Conservation (phyloP, 371 early-diverging fungal species). For the Apophysomyces variabilis region DNA sequence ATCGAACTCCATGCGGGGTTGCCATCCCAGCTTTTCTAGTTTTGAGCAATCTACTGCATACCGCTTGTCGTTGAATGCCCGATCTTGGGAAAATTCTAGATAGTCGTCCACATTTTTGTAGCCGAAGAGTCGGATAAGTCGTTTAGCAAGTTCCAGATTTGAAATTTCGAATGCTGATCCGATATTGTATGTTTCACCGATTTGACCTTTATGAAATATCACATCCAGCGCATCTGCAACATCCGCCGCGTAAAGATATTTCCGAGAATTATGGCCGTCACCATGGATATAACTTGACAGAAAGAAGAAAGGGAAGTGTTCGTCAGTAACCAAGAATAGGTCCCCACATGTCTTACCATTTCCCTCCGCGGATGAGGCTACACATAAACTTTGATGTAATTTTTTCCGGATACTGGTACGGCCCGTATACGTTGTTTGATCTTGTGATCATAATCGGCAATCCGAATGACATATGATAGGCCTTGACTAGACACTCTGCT, state of each 20-base stretch:
- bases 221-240: slow-evolving; percentile 76
- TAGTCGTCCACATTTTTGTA: slow-evolving; percentile 42
- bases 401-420: slow-evolving; percentile 89
- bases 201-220: slow-evolving; percentile 67
- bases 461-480: slow-evolving; percentile 83
- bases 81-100: slow-evolving; percentile 76
- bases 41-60: slow-evolving; percentile 82
- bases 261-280: slow-evolving; percentile 77
- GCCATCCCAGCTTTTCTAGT: slow-evolving; percentile 75
- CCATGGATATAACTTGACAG: slow-evolving; percentile 76
- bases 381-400: slow-evolving; percentile 88
- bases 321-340: neutral
- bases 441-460: slow-evolving; percentile 85
- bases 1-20: slow-evolving; percentile 65
- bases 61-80: slow-evolving; percentile 82
- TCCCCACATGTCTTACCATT: slow-evolving; percentile 49
- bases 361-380: slow-evolving; percentile 61
- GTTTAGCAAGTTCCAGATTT: slow-evolving; percentile 71
- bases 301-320: neutral
- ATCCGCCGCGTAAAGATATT: slow-evolving; percentile 82
- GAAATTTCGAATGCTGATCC: slow-evolving; percentile 78
- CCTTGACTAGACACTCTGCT: slow-evolving; percentile 82
- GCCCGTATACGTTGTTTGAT: slow-evolving; percentile 88
- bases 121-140: slow-evolving; percentile 63
- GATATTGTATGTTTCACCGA: slow-evolving; percentile 85